A percentile compares a stretch with the other conserved stretches of the same genome.
phyloP scores from a whole-genome alignment of 345 rosid species.

The Erucastrum elatum region DNA sequence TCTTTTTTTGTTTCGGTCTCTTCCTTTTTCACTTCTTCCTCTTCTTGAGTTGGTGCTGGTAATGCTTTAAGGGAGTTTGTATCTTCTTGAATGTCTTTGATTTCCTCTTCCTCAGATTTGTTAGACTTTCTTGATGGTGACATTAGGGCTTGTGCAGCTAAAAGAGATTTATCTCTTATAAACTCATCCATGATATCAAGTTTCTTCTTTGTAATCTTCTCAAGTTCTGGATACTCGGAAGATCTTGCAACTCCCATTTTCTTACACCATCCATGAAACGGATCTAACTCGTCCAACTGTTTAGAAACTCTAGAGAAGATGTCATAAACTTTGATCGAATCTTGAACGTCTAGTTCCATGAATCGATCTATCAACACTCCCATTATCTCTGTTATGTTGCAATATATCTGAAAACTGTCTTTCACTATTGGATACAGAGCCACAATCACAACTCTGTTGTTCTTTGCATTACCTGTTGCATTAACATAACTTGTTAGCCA shows the following conservation, averaged over 20 bases:
- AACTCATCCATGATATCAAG: constrained; percentile 1
- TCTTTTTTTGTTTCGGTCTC: not conserved
- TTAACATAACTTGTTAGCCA: not conserved
- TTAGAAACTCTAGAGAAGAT: not conserved
- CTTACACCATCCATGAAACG: not conserved
- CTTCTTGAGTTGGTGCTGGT: not conserved
- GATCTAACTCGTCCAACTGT: not conserved
- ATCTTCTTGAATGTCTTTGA: not conserved
- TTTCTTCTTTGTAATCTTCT: not conserved
- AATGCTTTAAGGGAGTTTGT: not conserved
- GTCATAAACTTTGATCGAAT: not conserved
- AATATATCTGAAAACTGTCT: not conserved
- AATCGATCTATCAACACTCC: not conserved
- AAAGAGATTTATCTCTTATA: not conserved
- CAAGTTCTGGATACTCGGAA: not conserved
- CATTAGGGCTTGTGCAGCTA: not conserved
- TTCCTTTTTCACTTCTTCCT: not conserved
- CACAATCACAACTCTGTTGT: not conserved
- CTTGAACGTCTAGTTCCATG: not conserved
- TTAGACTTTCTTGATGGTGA: not conserved
- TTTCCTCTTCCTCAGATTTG: not conserved
- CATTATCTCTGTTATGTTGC: not conserved
- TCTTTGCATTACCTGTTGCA: not conserved
- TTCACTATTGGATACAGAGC: not conserved
- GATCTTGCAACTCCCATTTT: not conserved